phyloP scores from a whole-genome alignment of 2,329 filamentous ascomycete species.

The Aureobasidium melanogenum region DNA sequence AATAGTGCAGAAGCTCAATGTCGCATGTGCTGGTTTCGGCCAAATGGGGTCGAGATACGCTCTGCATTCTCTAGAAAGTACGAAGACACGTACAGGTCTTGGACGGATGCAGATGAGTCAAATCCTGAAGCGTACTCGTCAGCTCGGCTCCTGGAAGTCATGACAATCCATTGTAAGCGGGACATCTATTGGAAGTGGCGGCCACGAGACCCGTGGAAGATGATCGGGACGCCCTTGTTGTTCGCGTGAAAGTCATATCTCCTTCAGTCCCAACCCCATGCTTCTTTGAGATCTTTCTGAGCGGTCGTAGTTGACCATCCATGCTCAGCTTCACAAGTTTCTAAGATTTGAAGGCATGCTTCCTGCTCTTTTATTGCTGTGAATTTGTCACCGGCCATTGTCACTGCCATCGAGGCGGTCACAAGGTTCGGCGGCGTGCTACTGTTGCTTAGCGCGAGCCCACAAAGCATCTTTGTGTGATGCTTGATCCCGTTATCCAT shows the following conservation, averaged over 20 bases:
- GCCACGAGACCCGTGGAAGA: background rate
- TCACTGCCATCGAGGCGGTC: slow-evolving; percentile 25
- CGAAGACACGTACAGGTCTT: background rate
- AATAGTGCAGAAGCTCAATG: background rate
- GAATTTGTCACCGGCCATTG: slow-evolving; percentile 29
- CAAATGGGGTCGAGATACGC: background rate
- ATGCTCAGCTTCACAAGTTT: background rate
- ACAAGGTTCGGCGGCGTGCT: slow-evolving; percentile 46
- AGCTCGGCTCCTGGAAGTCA: background rate
- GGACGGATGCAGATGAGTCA: background rate
- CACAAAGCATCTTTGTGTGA: slow-evolving; percentile 45
- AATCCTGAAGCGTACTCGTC: too few species aligned
- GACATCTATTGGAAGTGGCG: background rate
- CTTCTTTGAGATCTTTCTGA: background rate
- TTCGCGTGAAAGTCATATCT: background rate
- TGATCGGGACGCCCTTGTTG: background rate
- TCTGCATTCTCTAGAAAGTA: background rate
- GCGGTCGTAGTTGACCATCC: background rate
- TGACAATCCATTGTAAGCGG: background rate
- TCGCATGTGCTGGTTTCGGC: background rate
- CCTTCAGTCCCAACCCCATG: background rate
- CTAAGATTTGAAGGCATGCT: background rate
- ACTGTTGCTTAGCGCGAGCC: slow-evolving; percentile 47
- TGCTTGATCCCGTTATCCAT: slow-evolving; percentile 37
- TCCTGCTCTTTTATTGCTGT: background rate